Evolutionary conservation across 1,284 basidiomycete genomes (phyloP), one percentile per base, ranked within the genome.

Genomic region (Dichomitus squalens): DNA sequence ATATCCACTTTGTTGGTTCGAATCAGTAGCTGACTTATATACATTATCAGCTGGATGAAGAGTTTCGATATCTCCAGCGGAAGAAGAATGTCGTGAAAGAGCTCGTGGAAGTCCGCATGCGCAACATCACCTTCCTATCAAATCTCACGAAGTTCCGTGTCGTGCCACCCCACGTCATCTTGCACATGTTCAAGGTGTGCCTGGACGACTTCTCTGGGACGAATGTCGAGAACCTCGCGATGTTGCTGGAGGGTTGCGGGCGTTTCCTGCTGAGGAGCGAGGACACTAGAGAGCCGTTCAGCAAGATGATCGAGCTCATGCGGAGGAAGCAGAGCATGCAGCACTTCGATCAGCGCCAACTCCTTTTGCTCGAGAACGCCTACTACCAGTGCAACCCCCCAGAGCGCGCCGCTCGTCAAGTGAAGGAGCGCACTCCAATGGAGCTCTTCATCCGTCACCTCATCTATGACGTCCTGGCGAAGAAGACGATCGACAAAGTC

Each of bases 361-460:
- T 89, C 4, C 80, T 98, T 27, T 77, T 98, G 64, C 84, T 99
- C 31, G 97, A 99, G 74, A 99, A 99, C 71, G 97, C 97, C 0
- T 99, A 98, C 73, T 99, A 98, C 71, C 95, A 95, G 89, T 98
- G 96, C 74, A 98, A 99, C 68, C 97, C 97, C 2, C 97, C 97
- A 0, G 95, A 98, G 67, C 87, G 97, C 53, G 85, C 89, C 0
- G 92, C 93, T 0, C 84, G 89, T 36, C 84, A 92, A 66, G 87
- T 91, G 60, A 96, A 97, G 71, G 82, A 92, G 63, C 86, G 95
- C n/a, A 81, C 89, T 2, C 88, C 89, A 0, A 92, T 96, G 76
- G 93, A 98, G 67, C 83, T 93, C 34, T 99, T 97, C 76, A 92
- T 98, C 63, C 89, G 91, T 18, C 93, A 99, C 71, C 81, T 99